These are phyloP conservation scores for Cinnamomum micranthum DNA, from an alignment of 164 flowering plant genomes.

Conservation along the genomic window DNA sequence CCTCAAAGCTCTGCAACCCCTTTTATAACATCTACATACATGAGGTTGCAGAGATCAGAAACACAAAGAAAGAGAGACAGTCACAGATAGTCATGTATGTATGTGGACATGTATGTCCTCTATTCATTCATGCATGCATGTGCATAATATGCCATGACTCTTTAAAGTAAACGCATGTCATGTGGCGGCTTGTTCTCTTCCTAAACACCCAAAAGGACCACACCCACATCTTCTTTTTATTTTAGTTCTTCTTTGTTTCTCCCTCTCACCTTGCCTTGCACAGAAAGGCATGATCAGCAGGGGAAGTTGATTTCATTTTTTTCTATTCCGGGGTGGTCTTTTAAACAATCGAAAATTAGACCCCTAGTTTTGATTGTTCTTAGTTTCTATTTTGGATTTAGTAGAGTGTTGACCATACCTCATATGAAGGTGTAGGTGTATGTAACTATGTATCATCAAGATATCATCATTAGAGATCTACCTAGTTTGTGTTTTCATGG, in stretches of 20 bases:
- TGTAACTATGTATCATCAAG: not conserved
- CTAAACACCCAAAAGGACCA: not conserved
- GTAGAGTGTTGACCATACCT: not conserved
- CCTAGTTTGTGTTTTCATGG: conserved; percentile 28
- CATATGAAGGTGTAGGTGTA: not conserved
- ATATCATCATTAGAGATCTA: conserved; percentile 10
- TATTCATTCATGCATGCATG: not conserved
- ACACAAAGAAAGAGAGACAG: conserved; percentile 11
- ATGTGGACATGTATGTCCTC: not conserved
- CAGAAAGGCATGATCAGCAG: not conserved
- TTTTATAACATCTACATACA: not conserved
- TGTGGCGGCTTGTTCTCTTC: not conserved
- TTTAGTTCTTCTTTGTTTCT: not conserved
- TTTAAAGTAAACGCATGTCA: not conserved
- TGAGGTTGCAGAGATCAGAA: not conserved
- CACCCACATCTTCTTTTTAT: not conserved
- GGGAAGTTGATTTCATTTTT: not conserved
- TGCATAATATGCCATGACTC: too few relatives aligned
- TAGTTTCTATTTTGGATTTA: not conserved
- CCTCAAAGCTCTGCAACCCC: not conserved
- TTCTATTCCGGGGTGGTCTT: not conserved
- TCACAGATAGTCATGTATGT: conserved; percentile 3
- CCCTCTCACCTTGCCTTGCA: not conserved
- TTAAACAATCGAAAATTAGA: too few relatives aligned
- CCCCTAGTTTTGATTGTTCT: not conserved